Evolutionary conservation across 108 stramenopile species (phyloP).

Genomic region (Nitzschia sp.): DNA sequence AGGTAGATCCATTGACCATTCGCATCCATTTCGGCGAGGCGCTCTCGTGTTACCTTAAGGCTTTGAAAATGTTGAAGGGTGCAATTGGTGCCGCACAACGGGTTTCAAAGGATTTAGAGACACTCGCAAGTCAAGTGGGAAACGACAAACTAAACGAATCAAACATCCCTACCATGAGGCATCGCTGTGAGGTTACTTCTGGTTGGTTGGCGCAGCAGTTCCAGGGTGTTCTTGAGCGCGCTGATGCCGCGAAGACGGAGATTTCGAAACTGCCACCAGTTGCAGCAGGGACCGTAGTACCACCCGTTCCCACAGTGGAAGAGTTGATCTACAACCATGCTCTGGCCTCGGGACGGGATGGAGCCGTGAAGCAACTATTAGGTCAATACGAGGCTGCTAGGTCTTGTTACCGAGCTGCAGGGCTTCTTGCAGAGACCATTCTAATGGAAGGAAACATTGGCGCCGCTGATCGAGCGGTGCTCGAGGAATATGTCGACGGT

Average conservation of each 20-base stretch:
- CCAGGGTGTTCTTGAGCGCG: conserved; percentile 79
- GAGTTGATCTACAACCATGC: conserved; percentile 87
- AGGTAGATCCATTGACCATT: conserved; percentile 43
- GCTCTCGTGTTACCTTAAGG: conserved; percentile 75
- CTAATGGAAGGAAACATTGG: conserved; percentile 82
- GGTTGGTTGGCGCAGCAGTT: conserved; percentile 78
- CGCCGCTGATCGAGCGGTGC: conserved; percentile 60
- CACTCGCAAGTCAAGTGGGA: conserved; percentile 36
- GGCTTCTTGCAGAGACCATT: conserved; percentile 79
- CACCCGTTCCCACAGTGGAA: conserved; percentile 48
- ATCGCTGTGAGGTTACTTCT: conserved; percentile 69
- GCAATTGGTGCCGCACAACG: conserved; percentile 69
- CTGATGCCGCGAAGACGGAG: conserved; percentile 76
- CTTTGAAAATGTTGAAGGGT: conserved; percentile 80
- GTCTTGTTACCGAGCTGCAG: conserved; percentile 80
- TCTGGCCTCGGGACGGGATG: conserved; percentile 77
- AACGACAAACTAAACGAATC: conserved; percentile 15
- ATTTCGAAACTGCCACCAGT: conserved; percentile 53
- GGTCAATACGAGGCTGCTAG: conserved; percentile 81
- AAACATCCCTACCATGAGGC: conserved; percentile 47
- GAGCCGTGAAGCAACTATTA: conserved; percentile 81
- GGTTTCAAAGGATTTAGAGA: conserved; percentile 61
- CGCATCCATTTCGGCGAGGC: conserved; percentile 72
- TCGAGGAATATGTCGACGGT: conserved; percentile 82
- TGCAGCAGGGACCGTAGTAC: conserved; percentile 3